Conservation (phyloP, 768 basidiomycete genomes). For the Clitopilus hobsonii region DNA sequence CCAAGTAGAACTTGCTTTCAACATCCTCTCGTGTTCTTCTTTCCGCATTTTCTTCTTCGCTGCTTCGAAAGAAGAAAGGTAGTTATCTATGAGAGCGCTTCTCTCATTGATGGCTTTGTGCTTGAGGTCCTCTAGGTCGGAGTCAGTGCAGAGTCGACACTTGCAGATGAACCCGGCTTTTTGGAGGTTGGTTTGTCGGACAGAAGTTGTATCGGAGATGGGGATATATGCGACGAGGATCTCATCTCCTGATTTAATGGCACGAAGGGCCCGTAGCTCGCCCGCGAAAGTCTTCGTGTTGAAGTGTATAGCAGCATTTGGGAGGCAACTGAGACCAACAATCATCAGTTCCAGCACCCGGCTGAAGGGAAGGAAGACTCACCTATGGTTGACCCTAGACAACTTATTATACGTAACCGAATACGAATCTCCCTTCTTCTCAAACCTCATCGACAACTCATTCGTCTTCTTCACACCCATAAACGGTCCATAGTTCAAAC, state of each 20-base stretch:
- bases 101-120: neutral
- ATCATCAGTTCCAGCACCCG: neutral
- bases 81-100: neutral
- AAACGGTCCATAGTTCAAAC: neutral
- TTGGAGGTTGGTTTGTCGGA: neutral
- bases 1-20: neutral
- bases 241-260: neutral
- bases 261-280: neutral
- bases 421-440: neutral
- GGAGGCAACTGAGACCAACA: neutral
- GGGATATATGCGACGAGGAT: neutral
- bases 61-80: neutral
- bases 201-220: neutral
- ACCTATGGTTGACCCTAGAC: neutral
- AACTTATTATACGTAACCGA: neutral
- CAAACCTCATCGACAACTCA: neutral
- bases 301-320: neutral
- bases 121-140: neutral
- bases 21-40: neutral
- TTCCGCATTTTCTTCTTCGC: neutral
- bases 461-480: neutral
- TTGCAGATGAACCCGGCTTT: neutral
- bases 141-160: neutral
- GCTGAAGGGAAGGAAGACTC: neutral
- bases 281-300: neutral